Evolutionary conservation across 257 asterid species (phyloP).

Genomic region (Solanum paucissectum): DNA sequence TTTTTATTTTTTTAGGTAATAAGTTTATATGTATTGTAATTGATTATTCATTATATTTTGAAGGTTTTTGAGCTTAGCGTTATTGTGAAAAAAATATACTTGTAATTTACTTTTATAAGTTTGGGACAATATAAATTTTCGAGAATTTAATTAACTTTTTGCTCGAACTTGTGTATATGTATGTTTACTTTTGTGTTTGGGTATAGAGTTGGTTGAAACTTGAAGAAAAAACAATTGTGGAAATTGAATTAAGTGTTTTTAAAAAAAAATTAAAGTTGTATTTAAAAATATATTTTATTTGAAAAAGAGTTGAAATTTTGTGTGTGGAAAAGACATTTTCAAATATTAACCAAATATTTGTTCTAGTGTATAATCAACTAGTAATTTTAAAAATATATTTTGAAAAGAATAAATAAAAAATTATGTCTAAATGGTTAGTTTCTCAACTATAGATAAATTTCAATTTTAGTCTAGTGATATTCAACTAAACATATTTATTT

Average conservation of each 20-base stretch:
- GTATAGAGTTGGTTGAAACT: background rate
- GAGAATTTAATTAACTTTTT: background rate
- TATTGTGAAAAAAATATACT: background rate
- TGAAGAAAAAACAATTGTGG: too few relatives aligned
- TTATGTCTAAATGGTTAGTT: background rate
- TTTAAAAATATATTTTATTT: too few relatives aligned
- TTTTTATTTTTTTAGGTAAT: background rate
- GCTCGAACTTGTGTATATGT: background rate
- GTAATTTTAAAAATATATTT: too few relatives aligned
- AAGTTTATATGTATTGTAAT: background rate
- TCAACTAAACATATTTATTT: too few relatives aligned
- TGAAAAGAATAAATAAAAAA: fast-evolving
- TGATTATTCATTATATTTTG: background rate
- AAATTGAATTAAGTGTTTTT: background rate
- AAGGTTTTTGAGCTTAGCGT: background rate
- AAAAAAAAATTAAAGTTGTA: too few relatives aligned
- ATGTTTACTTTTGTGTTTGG: background rate
- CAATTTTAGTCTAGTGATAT: background rate
- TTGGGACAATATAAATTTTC: background rate
- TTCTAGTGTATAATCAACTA: too few relatives aligned
- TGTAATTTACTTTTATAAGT: too few relatives aligned
- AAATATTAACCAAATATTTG: too few relatives aligned
- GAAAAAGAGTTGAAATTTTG: too few relatives aligned
- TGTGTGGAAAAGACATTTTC: too few relatives aligned
- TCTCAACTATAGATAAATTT: too few relatives aligned